These are phyloP conservation scores for Saksenaea oblongispora DNA, from an alignment of 371 early-diverging fungal genomes.

Conservation along the genomic window DNA sequence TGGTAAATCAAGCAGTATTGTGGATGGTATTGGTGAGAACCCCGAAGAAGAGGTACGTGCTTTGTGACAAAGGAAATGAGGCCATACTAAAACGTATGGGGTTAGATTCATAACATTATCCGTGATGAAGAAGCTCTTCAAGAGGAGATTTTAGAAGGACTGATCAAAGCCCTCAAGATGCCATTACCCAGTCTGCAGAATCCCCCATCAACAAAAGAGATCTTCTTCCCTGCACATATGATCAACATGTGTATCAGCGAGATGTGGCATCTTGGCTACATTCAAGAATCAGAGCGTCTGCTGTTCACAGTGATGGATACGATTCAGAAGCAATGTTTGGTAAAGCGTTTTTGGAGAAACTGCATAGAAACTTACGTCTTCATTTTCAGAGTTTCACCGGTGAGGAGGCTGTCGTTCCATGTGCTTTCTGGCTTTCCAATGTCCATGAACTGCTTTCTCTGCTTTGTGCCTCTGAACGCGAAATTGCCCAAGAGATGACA, in stretches of 20 bases:
- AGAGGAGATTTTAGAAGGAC: conserved; percentile 85
- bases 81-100: neutral
- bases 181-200: conserved; percentile 85
- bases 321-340: conserved; percentile 75
- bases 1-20: conserved; percentile 20
- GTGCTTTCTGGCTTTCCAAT: conserved; percentile 92
- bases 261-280: conserved; percentile 82
- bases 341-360: conserved; percentile 18
- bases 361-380: too few species aligned
- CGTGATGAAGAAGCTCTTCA: conserved; percentile 77
- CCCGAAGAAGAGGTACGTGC: conserved; percentile 51
- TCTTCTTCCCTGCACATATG: conserved; percentile 92
- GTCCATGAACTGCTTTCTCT: conserved; percentile 86
- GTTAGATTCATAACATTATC: conserved; percentile 52
- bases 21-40: conserved; percentile 34
- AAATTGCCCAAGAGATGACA: conserved; percentile 35
- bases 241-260: conserved; percentile 83
- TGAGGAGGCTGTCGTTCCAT: conserved; percentile 63
- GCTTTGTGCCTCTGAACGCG: conserved; percentile 38
- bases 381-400: conserved; percentile 32
- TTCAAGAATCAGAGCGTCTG: conserved; percentile 78
- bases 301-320: conserved; percentile 86
- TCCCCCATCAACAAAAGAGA: conserved; percentile 79
- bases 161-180: conserved; percentile 85
- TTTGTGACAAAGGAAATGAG: neutral